Evolutionary conservation across 1,284 basidiomycete genomes (phyloP), one percentile per base, ranked within the genome.

Genomic region (Porogramme epimiltina): DNA sequence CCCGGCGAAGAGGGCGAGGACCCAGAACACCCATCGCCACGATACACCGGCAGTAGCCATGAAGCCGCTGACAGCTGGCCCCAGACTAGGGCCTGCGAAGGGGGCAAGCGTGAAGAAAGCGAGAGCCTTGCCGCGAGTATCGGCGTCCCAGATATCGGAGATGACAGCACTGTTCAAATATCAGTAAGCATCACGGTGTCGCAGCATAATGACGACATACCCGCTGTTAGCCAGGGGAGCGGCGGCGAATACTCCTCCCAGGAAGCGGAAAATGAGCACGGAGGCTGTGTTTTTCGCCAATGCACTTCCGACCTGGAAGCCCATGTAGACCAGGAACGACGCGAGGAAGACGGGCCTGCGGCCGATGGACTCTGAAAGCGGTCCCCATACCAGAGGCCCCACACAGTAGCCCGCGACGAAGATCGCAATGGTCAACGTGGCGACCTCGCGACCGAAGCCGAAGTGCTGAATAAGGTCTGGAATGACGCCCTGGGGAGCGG

Each of bases 11-110:
- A 82, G 76, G 13, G 87, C 76, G 36, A 89, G 67, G 36, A 90
- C 74, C 88, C 89, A 93, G 71, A 85, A 93, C 10, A 86, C 62
- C 88, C 87, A 91, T 44, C 85, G 75, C 84, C 85, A 92, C 5
- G 77, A 78, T 1, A 78, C 71, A 34, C 77, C 74, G 6, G 67
- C 65, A n/a, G 77, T 71, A 10, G 70, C 66, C 49, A 83, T 73
- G 60, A 76, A 77, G 5, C 89, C 85, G 39, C 80, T 79, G 8
- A 88, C 79, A 26, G 85, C 80, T 0, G 90, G 89, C 0, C 85
- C 88, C 23, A 55, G 37, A 2, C 73, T 73, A 3, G 81, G 81
- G 15, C 86, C 87, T 4, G 85, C 84, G 60, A 92, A 91, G 2
- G 90, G 90, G 4, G 87, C 85, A 5, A 62, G 51, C 5, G 62